Conservation (phyloP, 2,329 filamentous ascomycete genomes). For the Aspergillus novoparasiticus region DNA sequence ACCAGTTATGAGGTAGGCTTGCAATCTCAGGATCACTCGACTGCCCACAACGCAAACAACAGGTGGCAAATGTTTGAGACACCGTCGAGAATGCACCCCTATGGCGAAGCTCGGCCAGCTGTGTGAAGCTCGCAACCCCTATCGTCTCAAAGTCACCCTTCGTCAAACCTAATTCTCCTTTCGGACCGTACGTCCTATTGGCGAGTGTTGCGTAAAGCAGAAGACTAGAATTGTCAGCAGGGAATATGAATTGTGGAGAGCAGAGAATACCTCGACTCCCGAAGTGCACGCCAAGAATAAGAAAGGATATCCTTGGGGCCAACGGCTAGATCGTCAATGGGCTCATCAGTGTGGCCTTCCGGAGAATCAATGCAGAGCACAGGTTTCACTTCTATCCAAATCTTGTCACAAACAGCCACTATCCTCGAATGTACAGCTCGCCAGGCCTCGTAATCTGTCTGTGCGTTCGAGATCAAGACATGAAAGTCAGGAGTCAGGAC, state of each 20-base stretch:
- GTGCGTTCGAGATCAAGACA: constrained; percentile 30
- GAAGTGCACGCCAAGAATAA: constrained; percentile 92
- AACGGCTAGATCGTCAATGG: constrained; percentile 70
- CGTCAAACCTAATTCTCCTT: constrained; percentile 50
- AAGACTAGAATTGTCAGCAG: constrained; percentile 57
- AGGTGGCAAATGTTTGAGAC: constrained; percentile 79
- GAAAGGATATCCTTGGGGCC: constrained; percentile 86
- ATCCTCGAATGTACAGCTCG: constrained; percentile 50
- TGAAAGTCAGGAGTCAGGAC: constrained; percentile 47
- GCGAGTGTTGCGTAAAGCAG: constrained; percentile 66
- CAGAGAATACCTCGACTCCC: constrained; percentile 75
- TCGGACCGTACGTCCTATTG: constrained; percentile 54
- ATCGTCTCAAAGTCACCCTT: constrained; percentile 63
- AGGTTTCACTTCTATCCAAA: constrained; percentile 76
- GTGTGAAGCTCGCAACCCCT: constrained; percentile 75
- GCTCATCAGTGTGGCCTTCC: constrained; percentile 70
- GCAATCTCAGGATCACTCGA: constrained; percentile 49
- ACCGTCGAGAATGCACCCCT: constrained; percentile 93
- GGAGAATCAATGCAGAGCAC: constrained; percentile 93
- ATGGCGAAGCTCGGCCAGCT: constrained; percentile 81
- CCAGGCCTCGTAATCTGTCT: constrained; percentile 29
- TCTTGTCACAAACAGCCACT: constrained; percentile 62
- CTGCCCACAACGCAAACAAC: constrained; percentile 69
- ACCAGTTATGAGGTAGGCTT: constrained; percentile 67
- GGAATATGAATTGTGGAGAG: constrained; percentile 4